These are phyloP conservation scores for Fusarium dlaminii DNA, from an alignment of 2,329 filamentous ascomycete genomes.

Conservation along the genomic window DNA sequence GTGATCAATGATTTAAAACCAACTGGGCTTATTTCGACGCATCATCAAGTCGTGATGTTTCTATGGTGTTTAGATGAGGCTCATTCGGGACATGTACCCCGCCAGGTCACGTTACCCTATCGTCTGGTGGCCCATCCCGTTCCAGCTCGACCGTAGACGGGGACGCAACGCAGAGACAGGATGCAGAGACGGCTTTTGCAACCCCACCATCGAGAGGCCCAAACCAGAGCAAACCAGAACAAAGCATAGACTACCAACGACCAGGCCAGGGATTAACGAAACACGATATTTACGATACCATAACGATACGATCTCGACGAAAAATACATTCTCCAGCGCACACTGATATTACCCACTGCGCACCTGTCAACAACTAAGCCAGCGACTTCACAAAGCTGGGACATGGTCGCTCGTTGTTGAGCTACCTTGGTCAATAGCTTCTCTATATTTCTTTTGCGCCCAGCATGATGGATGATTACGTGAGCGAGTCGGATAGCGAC, in stretches of 20 bases:
- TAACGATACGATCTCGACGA: conserved; percentile 4
- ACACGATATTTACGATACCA: conserved; percentile 18
- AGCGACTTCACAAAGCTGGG: conserved; percentile 25
- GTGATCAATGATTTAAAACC: not conserved
- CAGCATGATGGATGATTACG: conserved; percentile 89
- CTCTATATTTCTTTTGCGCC: conserved; percentile 14
- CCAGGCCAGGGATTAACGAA: conserved; percentile 21
- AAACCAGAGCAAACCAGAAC: not conserved
- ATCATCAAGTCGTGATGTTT: not conserved
- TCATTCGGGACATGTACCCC: conserved; percentile 20
- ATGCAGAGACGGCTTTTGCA: conserved; percentile 31
- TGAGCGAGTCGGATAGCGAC: conserved; percentile 97
- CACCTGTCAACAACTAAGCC: conserved; percentile 7
- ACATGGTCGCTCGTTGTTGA: conserved; percentile 45
- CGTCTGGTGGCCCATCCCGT: not conserved
- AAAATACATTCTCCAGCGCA: not conserved
- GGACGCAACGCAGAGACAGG: conserved; percentile 6
- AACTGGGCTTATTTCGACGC: not conserved
- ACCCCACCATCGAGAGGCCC: conserved; percentile 35
- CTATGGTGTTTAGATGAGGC: conserved; percentile 8
- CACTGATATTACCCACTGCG: conserved; percentile 12
- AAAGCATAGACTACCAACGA: conserved; percentile 10
- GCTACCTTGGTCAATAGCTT: conserved; percentile 29
- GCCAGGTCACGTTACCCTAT: conserved; percentile 40
- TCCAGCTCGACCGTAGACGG: conserved; percentile 4